Base-by-base conservation (phyloP, 2,329 filamentous ascomycete species). In the Trichoderma sp. region DNA sequence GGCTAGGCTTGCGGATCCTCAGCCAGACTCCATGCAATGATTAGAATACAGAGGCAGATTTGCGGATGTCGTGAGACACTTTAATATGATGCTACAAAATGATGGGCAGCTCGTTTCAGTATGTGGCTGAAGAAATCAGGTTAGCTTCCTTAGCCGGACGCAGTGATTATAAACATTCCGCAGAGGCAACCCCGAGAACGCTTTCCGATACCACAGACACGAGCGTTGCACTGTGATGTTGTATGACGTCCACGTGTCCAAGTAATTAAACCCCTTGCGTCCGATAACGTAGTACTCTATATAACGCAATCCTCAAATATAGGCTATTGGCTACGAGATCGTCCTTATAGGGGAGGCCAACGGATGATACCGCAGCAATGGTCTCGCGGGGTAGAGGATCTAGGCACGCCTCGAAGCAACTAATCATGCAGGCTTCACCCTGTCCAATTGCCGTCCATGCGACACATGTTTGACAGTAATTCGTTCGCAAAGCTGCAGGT, bases 211-310 rank as follows among this genome's bases (percentile, higher is more conserved):
- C 40, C 19, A 43, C 19, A 43, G 7, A 8, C 40, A n/a, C 7
- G 40, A 55, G 31, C 14, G 16, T 13, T 19, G 24, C 24, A n/a
- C 16, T n/a, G 21, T 31, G 61, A 64, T 56, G 35, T 35, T 35
- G 40, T 13, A 64, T 14, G 27, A 19, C 21, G 35, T 56, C 47
- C 61, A 64, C 35, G 61, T 64, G 61, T 24, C 8, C 52, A 56
- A 7, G 19, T 19, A 33, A 29, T 31, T 3, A 35, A 43, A 3
- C 8, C 27, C 21, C 13, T 52, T 35, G 24, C 27, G 35, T 56
- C 61, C 61, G 61, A 64, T 64, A 64, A 31, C 61, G 61, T 64
- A 43, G 40, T 43, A 43, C 7, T n/a, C 19, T 7, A n/a, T 43
- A 6, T 10, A 43, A 19, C 2, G 5, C 14, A 8, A 7, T 43